Conservation (phyloP, 192 early-diverging fungal genomes). For the Backusella circina region DNA sequence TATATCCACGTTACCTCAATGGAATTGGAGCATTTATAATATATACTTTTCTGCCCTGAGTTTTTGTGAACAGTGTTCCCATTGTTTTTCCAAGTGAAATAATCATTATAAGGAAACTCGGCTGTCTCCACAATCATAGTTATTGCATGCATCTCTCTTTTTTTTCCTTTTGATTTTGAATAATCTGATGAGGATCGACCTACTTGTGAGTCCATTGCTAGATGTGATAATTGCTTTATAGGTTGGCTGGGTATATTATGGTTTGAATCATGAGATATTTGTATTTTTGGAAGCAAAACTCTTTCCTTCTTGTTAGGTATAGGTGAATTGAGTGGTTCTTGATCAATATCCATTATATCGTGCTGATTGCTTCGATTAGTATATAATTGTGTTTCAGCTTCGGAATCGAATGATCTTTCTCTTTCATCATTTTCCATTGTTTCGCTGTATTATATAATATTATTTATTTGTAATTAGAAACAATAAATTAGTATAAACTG, state of each 20-base stretch:
- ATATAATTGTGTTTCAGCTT: not conserved
- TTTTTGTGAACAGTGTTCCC: slow-evolving; percentile 39
- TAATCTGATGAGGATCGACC: not conserved
- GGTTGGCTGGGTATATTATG: not conserved
- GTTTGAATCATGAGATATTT: not conserved
- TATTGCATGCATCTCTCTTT: slow-evolving; percentile 56
- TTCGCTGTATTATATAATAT: not conserved
- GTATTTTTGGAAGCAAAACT: not conserved
- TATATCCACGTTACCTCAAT: slow-evolving; percentile 31
- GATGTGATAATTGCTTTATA: not conserved
- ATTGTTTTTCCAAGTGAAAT: slow-evolving; percentile 39
- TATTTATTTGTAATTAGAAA: not conserved
- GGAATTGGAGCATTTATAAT: slow-evolving; percentile 40
- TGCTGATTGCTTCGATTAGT: not conserved
- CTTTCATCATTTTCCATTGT: not conserved
- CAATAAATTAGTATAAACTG: not conserved
- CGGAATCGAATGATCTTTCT: not conserved
- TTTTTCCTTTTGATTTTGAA: slow-evolving; percentile 36
- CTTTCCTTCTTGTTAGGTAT: not conserved
- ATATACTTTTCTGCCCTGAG: slow-evolving; percentile 34
- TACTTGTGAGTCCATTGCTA: not conserved
- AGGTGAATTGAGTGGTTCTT: not conserved
- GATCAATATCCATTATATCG: not conserved
- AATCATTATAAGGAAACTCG: slow-evolving; percentile 29
- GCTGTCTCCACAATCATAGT: slow-evolving; percentile 50